phyloP scores from a whole-genome alignment of 495 filamentous ascomycete genomes.

The Hypoxylon intermedium region DNA sequence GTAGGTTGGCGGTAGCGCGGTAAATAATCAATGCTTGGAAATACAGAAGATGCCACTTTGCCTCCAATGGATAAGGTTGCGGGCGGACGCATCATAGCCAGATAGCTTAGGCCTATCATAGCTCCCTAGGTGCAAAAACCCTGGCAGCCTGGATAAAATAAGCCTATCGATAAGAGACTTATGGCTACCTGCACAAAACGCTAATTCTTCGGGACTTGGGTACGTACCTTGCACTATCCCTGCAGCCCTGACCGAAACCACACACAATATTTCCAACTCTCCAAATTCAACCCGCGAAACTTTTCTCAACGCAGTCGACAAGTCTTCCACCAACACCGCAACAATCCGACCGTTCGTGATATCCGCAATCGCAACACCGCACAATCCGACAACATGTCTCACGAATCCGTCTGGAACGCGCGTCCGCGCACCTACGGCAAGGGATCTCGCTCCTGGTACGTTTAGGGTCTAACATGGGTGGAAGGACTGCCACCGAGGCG shows the following conservation, averaged over 20 bases:
- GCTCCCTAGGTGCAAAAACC: too few species aligned
- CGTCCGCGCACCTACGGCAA: conserved; percentile 96
- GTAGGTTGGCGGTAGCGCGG: conserved; percentile 7
- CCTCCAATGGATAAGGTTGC: conserved; percentile 20
- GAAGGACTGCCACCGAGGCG: neutral
- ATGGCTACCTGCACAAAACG: too few species aligned
- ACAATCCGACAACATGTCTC: conserved; percentile 76
- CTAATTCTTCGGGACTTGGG: conserved; percentile 10
- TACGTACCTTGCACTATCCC: conserved; percentile 8
- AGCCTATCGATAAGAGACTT: conserved; percentile 38
- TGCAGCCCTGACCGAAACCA: conserved; percentile 34
- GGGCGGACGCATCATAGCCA: conserved; percentile 29
- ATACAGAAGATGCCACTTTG: conserved; percentile 42
- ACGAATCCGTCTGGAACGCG: conserved; percentile 99
- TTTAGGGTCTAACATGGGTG: too few species aligned
- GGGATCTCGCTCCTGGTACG: conserved; percentile 88
- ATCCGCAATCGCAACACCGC: conserved; percentile 23
- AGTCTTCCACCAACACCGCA: conserved; percentile 24
- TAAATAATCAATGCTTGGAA: conserved; percentile 32
- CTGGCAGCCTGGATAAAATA: too few species aligned
- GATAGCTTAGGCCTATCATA: too few species aligned
- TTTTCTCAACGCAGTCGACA: conserved; percentile 10
- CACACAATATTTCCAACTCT: conserved; percentile 36
- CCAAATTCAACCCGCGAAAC: conserved; percentile 32
- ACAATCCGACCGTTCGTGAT: conserved; percentile 27